Base-by-base conservation (phyloP, 1,284 basidiomycete species). In the Microbotryum intermedium region DNA sequence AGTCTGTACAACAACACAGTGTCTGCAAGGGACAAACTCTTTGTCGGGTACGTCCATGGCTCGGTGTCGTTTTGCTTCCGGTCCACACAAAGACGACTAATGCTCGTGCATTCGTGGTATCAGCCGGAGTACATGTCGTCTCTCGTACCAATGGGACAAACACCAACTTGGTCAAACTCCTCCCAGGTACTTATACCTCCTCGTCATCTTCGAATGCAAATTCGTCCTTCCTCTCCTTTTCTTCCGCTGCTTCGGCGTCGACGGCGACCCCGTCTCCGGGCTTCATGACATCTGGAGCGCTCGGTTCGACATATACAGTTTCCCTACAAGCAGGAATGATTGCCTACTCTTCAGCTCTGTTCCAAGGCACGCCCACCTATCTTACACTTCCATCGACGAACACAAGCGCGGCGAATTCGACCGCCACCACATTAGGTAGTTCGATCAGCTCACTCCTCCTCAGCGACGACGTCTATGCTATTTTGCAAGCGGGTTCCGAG, bases 161-260 rank as follows among this genome's bases (percentile, higher is more conserved):
- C 7, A 47, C 53, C 0, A 48, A 55, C 39, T 51, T 53, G 0
- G 49, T 62, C 30, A 25, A 66, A 16, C 62, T 71, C 30, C 54
- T 71, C 2, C 70, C 70, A 11, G 70, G 70, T 5, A 63, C 66
- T n/a, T 71, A 69, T 56, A 60, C 59, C 16, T 43, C 64, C 16
- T 53, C 56, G 5, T 43, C 59, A 1, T 29, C 59, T 45, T 46
- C 64, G 5, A 57, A 54, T 26, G 29, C 28, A 28, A 55, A 51
- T 23, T 43, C 62, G 4, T 55, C 61, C 7, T 50, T 64, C 13
- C 48, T 45, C 26, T 48, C 62, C 3, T 61, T 69, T 50, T 25
- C 61, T 8, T 48, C 65, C 49, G 34, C 61, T 49, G 25, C 61
- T 8, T 48, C 65, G 46, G 44, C 61, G 10, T 60, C 59, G 4